phyloP scores from a whole-genome alignment of 1,284 basidiomycete species.

The Porogramme epimiltina region DNA sequence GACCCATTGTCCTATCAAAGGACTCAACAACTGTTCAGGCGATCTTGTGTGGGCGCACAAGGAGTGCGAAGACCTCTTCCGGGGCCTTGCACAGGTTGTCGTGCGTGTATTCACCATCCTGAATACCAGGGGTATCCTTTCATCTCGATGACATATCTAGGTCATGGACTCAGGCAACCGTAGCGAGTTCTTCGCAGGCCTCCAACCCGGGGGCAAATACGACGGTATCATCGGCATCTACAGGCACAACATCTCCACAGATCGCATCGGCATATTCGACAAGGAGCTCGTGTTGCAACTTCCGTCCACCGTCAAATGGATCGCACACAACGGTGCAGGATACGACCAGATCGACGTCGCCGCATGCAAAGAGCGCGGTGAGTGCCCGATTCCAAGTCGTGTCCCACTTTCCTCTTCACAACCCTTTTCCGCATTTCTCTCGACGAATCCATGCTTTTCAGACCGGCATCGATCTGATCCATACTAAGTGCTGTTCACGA shows the following conservation, averaged over 20 bases:
- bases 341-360: conserved; percentile 85
- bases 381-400: conserved; percentile 11
- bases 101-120: conserved; percentile 47
- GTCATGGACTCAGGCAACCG: conserved; percentile 66
- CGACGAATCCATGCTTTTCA: no score
- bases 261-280: conserved; percentile 78
- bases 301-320: conserved; percentile 75
- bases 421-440: no score
- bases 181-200: conserved; percentile 67
- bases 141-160: conserved; percentile 10
- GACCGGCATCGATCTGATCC: no score
- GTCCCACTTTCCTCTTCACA: no score
- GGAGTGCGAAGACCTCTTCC: conserved; percentile 68
- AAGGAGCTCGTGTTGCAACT: conserved; percentile 73
- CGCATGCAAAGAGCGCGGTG: conserved; percentile 73
- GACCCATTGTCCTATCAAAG: not conserved
- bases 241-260: conserved; percentile 69
- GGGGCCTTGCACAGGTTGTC: conserved; percentile 71
- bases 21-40: conserved; percentile 41
- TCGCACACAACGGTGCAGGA: conserved; percentile 92
- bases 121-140: not conserved
- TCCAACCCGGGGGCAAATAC: conserved; percentile 74
- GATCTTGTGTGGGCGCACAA: conserved; percentile 80
- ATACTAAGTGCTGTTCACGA: no score
- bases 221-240: conserved; percentile 78